phyloP scores from a whole-genome alignment of 768 basidiomycete genomes.

The Termitomyces sp. region DNA sequence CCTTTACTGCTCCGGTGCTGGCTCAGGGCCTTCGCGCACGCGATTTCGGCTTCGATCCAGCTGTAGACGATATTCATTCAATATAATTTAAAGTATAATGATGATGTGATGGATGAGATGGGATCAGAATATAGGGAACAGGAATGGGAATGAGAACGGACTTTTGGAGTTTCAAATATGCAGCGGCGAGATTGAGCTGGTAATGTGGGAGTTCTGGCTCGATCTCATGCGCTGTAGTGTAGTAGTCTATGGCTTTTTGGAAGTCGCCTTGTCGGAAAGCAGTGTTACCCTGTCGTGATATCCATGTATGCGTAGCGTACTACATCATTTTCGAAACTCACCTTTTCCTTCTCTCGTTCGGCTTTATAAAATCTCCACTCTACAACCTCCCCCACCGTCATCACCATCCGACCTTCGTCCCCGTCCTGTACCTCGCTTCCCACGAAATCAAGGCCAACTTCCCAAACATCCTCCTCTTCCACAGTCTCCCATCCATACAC shows the following conservation, averaged over 20 bases:
- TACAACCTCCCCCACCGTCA: slow-evolving; percentile 72
- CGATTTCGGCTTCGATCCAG: slow-evolving; percentile 67
- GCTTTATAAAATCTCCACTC: slow-evolving; percentile 68
- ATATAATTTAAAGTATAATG: not conserved
- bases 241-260: slow-evolving; percentile 46
- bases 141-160: slow-evolving; percentile 26
- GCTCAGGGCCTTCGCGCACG: slow-evolving; percentile 56
- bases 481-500: slow-evolving; percentile 70
- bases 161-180: slow-evolving; percentile 66
- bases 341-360: slow-evolving; percentile 67
- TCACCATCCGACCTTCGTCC: slow-evolving; percentile 52
- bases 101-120: not conserved
- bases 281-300: slow-evolving; percentile 48
- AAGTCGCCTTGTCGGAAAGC: slow-evolving; percentile 65
- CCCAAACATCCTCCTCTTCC: slow-evolving; percentile 77
- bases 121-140: no score
- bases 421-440: slow-evolving; percentile 37
- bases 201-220: slow-evolving; percentile 74
- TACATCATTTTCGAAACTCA: slow-evolving; percentile 19
- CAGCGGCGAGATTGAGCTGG: slow-evolving; percentile 71
- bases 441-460: slow-evolving; percentile 62
- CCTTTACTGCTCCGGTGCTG: slow-evolving; percentile 69
- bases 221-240: slow-evolving; percentile 53
- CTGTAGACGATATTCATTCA: slow-evolving; percentile 25
- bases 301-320: not conserved